Base-by-base conservation (phyloP, 768 basidiomycete species). In the Mycena metata region DNA sequence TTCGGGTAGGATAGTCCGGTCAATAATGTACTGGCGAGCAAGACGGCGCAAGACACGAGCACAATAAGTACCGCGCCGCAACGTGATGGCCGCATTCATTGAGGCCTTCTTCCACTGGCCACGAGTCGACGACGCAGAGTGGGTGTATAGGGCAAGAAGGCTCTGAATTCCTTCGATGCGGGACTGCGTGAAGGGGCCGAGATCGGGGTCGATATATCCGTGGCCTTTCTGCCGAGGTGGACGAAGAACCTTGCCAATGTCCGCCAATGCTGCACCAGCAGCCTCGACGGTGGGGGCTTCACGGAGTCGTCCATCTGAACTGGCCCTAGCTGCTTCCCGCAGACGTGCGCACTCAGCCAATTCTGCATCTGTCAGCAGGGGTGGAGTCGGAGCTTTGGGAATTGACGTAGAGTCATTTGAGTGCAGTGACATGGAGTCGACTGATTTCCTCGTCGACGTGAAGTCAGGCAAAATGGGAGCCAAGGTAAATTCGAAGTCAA, bases 101-200 rank as follows among this genome's bases (percentile, higher is more conserved):
- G n/a, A n/a, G n/a, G n/a, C n/a, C n/a, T n/a, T n/a, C n/a, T n/a
- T n/a, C n/a, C n/a, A n/a, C n/a, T n/a, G n/a, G n/a, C n/a, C n/a
- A n/a, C n/a, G n/a, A n/a, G n/a, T n/a, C n/a, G n/a, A n/a, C n/a
- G n/a, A n/a, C n/a, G n/a, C n/a, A n/a, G n/a, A n/a, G 49, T 24
- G 49, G 11, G 43, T 43, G 16, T 54, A 54, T 10, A 33, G 51
- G 6, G 30, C 21, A 19, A 49, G 47, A 49, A 49, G 24, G 19
- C 47, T 49, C 21, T 26, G 24, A 23, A 49, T 21, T 26, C 9
- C n/a, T n/a, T n/a, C n/a, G n/a, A n/a, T n/a, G n/a, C n/a, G n/a
- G n/a, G n/a, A n/a, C n/a, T n/a, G n/a, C 16, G 50, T 51, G 30
- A 51, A 51, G 12, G 50, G 50, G 50, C 33, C 50, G 16, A 51